Evolutionary conservation across 2,329 filamentous ascomycete species (phyloP), one percentile per base, ranked within the genome.

Genomic region (Pseudogymnoascus sp.): DNA sequence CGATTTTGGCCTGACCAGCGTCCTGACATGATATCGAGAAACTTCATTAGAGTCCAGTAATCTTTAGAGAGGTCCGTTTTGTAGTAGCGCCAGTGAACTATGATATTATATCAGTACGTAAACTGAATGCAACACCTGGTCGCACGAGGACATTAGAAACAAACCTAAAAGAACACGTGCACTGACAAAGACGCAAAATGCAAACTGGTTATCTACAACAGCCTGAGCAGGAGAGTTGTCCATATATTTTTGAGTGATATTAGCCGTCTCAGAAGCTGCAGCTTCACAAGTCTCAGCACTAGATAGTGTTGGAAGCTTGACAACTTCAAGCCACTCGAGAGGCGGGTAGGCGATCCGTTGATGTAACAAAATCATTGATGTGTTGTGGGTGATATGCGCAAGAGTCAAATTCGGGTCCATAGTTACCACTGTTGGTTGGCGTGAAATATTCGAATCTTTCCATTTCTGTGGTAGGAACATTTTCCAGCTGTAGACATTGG

Each of bases 401-500:
- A 75, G 63, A 0, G 73, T 74, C 16, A 74, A 65, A 56, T 75
- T 75, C 1, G 73, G 73, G 61, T 75, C 73, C 72, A 75, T 74
- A 12, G 63, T 67, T 1, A 68, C 65, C 1, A 67, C 63, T 7
- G 68, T 62, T 63, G 68, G 65, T 63, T 70, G 67, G 43, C 68
- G 65, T 43, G 69, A 69, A 62, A 74, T 72, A 63, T 74, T 72
- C 4, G 73, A 65, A 59, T 71, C 73, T 56, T 74, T 75, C 76
- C 78, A 78, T 63, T 75, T 73, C 34, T 73, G 72, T 3, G 77
- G 76, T 0, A 78, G 68, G 18, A 76, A 75, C 72, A 78, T 75
- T 38, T 78, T 79, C 77, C 77, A 79, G 49, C 75, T 76, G 18
- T 21, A 25, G 40, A 46, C 25, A 21, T n/a, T 7, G 12, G 31